Percentiles rank a stretch among this genome's conserved stretches.
phyloP scores from a whole-genome alignment of 768 basidiomycete species.

The Phanerochaete sordida region DNA sequence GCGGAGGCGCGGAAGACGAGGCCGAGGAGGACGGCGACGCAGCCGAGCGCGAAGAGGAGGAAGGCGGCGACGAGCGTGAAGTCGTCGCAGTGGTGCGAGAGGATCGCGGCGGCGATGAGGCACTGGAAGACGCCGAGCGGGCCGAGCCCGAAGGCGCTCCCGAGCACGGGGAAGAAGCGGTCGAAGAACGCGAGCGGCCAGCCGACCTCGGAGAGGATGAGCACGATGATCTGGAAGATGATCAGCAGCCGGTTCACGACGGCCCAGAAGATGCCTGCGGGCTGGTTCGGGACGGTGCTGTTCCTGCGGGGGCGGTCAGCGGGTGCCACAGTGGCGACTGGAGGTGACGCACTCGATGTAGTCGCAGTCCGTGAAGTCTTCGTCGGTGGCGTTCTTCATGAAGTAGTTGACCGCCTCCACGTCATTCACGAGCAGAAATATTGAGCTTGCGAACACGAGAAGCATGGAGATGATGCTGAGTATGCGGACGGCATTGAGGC shows the following conservation, averaged over 20 bases:
- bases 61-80: conserved; percentile 91
- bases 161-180: conserved; percentile 84
- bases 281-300: conserved; percentile 87
- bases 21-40: conserved; percentile 80
- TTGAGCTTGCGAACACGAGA: conserved; percentile 78
- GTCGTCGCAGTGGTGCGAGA: conserved; percentile 67
- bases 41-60: conserved; percentile 90
- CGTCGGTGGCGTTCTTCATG: conserved; percentile 36
- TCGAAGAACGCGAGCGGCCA: conserved; percentile 80
- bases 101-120: conserved; percentile 62
- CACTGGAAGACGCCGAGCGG: conserved; percentile 85
- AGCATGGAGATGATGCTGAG: conserved; percentile 77
- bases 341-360: conserved; percentile 63
- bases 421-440: conserved; percentile 70
- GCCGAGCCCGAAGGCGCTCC: conserved; percentile 80
- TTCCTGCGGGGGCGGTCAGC: conserved; percentile 35
- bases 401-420: conserved; percentile 72
- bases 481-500: conserved; percentile 73
- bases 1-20: conserved; percentile 72
- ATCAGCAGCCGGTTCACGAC: conserved; percentile 86
- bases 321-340: neutral
- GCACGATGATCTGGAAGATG: conserved; percentile 76
- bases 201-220: conserved; percentile 80
- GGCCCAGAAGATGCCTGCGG: conserved; percentile 90
- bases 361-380: conserved; percentile 54